These are phyloP conservation scores for Aspergillus heteromorphus DNA, from an alignment of 495 filamentous ascomycete species.

Conservation along the genomic window DNA sequence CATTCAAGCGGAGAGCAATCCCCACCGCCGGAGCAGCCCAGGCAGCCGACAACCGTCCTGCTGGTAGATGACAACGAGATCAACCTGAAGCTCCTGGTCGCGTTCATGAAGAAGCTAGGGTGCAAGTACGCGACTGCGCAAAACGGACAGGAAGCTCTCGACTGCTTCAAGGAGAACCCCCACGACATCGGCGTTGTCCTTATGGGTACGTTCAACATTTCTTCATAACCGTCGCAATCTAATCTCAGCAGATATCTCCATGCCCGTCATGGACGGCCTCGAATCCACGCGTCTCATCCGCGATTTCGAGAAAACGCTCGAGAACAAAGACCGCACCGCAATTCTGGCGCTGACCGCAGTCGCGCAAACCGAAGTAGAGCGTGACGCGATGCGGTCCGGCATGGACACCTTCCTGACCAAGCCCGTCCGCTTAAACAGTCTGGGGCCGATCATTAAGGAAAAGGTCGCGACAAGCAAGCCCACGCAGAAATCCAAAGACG, in stretches of 20 bases:
- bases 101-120: slow-evolving; percentile 8
- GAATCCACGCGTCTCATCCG: slow-evolving; percentile 11
- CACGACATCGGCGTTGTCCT: slow-evolving; percentile 7
- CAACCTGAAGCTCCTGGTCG: slow-evolving; percentile 11
- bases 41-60: slow-evolving; percentile 2
- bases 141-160: slow-evolving; percentile 10
- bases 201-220: slow-evolving; percentile 6
- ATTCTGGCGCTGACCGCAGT: slow-evolving; percentile 8
- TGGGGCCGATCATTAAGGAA: no score
- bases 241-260: slow-evolving; percentile 8
- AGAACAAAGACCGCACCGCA: not conserved
- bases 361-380: slow-evolving; percentile 2
- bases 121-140: not conserved
- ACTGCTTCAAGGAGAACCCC: slow-evolving; percentile 3
- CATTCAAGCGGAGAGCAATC: no score
- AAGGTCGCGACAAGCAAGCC: no score
- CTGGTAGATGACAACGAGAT: slow-evolving; percentile 13
- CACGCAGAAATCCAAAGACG: no score
- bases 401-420: slow-evolving; percentile 10
- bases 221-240: not conserved
- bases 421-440: not conserved
- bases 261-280: slow-evolving; percentile 15
- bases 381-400: slow-evolving; percentile 9
- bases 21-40: not conserved
- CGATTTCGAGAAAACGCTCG: slow-evolving; percentile 1